Base-by-base conservation (phyloP, 371 early-diverging fungal species). In the Mucor sp. region DNA sequence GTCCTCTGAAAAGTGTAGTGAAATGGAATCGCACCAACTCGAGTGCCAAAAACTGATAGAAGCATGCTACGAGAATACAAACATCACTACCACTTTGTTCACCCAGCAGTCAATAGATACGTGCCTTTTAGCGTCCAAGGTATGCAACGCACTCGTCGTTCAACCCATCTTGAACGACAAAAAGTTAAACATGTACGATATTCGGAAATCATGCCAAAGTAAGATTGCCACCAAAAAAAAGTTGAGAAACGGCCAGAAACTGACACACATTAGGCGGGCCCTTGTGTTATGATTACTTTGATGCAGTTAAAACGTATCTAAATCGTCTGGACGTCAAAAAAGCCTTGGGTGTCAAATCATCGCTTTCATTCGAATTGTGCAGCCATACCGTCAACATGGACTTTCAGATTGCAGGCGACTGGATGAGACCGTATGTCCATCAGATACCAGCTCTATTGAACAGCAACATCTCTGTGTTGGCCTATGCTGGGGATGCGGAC, bases 401-500 rank as follows among this genome's bases (percentile, higher is more conserved):
- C 15, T 47, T 48, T 48, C 62, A 63, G 14, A 27, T 14, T 25
- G 14, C 63, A 12, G 39, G 47, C 23, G 63, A 63, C 23, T 63
- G 37, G 91, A 67, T 95, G 37, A 32, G 47, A 4, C 55, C 50
- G 0, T 35, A 63, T 55, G 39, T 63, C 3, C 27, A 62, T 33
- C 67, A 37, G 93, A 21, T 60, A 43, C 25, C 41, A 7, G 17
- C 41, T 3, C 23, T 60, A 8, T 28, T 60, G 6, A 41, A 60
- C 25, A 60, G 39, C 41, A 41, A 94, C 28, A 85, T 95, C 65
- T 83, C 89, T 30, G 85, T 96, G 9, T 74, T 97, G 53, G 74
- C 96, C 30, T 97, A 95, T 73, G 93, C 94, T 63, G 98, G 97
- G 90, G 89, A 92, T 69, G 89, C 91, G 4, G 93, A 93, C 76